Percentiles rank a stretch among this genome's conserved stretches.
These are phyloP conservation scores for Circinella minor DNA, from an alignment of 371 early-diverging fungal species.

Conservation along the genomic window DNA sequence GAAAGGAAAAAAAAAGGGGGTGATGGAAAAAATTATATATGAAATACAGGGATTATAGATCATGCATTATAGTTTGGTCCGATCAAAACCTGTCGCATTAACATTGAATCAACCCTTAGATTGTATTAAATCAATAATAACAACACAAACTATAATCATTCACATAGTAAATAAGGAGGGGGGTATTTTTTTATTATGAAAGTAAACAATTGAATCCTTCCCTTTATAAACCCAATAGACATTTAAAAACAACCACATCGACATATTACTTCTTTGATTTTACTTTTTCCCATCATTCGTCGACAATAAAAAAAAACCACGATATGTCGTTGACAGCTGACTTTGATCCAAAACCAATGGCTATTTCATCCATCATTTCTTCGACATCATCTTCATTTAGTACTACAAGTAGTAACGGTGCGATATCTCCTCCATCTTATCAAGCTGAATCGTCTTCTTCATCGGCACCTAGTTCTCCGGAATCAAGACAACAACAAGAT, in stretches of 20 bases:
- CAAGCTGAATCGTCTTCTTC: conserved; percentile 9
- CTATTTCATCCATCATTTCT: conserved; percentile 44
- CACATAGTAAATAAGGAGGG: too few relatives aligned
- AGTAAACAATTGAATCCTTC: too few relatives aligned
- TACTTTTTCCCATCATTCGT: conserved; percentile 5
- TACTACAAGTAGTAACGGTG: not conserved
- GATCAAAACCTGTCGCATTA: conserved; percentile 4
- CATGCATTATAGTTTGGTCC: conserved; percentile 2
- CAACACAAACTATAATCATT: not conserved
- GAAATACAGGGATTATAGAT: not conserved
- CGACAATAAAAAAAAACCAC: not conserved
- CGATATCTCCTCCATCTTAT: conserved; percentile 10
- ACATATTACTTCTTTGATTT: not conserved
- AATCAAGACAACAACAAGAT: not conserved
- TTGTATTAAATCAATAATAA: conserved; percentile 10
- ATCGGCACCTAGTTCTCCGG: conserved; percentile 16
- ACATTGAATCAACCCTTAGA: conserved; percentile 5
- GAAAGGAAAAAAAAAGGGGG: too few relatives aligned
- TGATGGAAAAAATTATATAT: too few relatives aligned
- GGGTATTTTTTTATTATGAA: too few relatives aligned
- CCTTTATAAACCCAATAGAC: not conserved
- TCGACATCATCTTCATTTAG: conserved; percentile 18
- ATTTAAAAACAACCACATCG: too few relatives aligned
- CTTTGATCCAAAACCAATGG: conserved; percentile 37
- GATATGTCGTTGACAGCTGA: conserved; percentile 8